A percentile compares a stretch with the other conserved stretches of the same genome.
Evolutionary conservation across 179 eudicot genomes (phyloP).

Genomic region (Beta lomatogona): DNA sequence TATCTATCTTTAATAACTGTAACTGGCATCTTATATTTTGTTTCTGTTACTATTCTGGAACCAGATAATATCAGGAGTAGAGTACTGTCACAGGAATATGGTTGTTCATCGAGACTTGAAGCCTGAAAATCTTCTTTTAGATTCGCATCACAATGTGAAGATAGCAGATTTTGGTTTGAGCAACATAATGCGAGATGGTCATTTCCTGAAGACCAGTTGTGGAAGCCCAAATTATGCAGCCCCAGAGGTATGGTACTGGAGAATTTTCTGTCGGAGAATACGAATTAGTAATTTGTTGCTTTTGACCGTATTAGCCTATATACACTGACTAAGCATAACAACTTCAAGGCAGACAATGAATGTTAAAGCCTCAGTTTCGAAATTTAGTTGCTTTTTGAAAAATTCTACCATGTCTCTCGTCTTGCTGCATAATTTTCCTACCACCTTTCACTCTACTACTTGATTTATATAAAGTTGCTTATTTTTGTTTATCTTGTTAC

Average conservation of each 20-base stretch:
- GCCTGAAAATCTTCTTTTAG: slow-evolving; percentile 92
- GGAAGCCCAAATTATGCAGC: slow-evolving; percentile 99
- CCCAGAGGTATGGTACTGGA: slow-evolving; percentile 64
- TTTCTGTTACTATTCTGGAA: slow-evolving; percentile 20
- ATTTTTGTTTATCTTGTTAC: no score
- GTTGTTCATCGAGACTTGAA: slow-evolving; percentile 97
- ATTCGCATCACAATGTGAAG: slow-evolving; percentile 84
- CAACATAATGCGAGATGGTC: slow-evolving; percentile 96
- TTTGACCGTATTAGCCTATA: not conserved
- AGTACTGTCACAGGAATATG: slow-evolving; percentile 97
- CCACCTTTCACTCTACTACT: no score
- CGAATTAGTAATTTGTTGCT: not conserved
- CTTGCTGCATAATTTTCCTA: no score
- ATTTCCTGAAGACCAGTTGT: slow-evolving; percentile 94
- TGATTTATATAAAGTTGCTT: no score
- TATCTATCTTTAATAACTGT: not conserved
- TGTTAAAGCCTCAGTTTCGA: no score
- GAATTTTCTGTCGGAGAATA: not conserved
- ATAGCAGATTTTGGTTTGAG: slow-evolving; percentile 98
- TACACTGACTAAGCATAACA: not conserved
- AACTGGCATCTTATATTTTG: not conserved
- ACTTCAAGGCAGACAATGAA: not conserved
- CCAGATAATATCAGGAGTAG: slow-evolving; percentile 97
- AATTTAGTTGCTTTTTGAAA: no score
- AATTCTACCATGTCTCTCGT: no score